Evolutionary conservation across 495 filamentous ascomycete genomes (phyloP).

Genomic region (Amphirosellinia nigrospora): DNA sequence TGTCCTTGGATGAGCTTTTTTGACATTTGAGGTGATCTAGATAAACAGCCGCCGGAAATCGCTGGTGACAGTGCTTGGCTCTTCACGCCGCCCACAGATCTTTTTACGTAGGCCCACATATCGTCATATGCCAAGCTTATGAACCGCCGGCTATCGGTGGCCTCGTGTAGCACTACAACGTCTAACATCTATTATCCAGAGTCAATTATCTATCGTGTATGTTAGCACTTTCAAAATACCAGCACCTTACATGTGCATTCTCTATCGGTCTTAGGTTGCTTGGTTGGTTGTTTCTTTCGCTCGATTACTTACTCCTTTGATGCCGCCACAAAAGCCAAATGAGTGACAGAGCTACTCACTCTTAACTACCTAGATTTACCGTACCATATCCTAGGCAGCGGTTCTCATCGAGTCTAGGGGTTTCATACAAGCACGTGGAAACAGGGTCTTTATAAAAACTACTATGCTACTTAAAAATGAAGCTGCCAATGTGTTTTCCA

Average conservation of each 20-base stretch:
- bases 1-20: neutral
- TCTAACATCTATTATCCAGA: too few relatives aligned
- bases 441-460: neutral
- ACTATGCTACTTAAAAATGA: neutral
- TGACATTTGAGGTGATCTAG: neutral
- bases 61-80: slow-evolving; percentile 8
- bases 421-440: neutral
- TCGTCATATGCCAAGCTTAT: neutral
- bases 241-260: neutral
- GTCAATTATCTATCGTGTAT: neutral
- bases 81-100: neutral
- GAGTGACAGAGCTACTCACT: neutral
- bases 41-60: slow-evolving; percentile 18
- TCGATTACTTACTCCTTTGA: neutral
- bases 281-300: too few relatives aligned
- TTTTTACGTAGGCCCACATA: neutral
- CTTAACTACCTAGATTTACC: too few relatives aligned
- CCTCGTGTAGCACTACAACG: neutral
- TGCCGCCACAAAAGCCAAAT: neutral
- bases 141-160: slow-evolving; percentile 10
- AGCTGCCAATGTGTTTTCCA: too few relatives aligned
- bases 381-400: neutral
- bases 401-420: neutral
- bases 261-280: too few relatives aligned
- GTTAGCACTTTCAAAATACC: too few relatives aligned